These are phyloP conservation scores for Carex arenaria DNA, from an alignment of 202 grass and related monocot species.

Conservation along the genomic window DNA sequence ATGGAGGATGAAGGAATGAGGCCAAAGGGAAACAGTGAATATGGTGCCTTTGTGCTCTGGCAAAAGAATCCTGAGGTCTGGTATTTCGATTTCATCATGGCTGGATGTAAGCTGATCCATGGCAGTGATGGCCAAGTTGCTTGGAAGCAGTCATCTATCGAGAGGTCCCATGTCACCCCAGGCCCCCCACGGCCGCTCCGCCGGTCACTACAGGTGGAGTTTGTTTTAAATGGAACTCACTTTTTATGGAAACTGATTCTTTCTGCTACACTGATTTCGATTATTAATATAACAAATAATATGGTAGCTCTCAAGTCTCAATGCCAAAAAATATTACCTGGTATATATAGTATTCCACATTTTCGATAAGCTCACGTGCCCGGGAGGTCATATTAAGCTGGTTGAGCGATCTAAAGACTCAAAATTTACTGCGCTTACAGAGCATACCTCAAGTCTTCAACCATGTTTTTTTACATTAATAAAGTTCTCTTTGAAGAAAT, in stretches of 20 bases:
- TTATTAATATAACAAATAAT: not conserved
- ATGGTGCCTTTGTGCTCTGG: conserved; percentile 90
- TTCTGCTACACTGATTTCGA: not conserved
- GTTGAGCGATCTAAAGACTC: not conserved
- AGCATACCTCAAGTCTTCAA: not conserved
- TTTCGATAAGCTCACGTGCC: not conserved
- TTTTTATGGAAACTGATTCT: not conserved
- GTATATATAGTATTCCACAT: not conserved
- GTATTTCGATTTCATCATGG: conserved; percentile 97
- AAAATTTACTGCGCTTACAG: not conserved
- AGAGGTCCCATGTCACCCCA: conserved; percentile 43
- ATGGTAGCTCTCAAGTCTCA: not conserved
- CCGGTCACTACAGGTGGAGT: conserved; percentile 67
- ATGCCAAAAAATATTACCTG: not conserved
- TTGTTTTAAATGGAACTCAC: not conserved
- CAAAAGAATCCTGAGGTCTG: conserved; percentile 85
- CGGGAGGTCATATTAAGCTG: not conserved
- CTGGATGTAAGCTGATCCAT: conserved; percentile 79
- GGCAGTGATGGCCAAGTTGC: conserved; percentile 77
- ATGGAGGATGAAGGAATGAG: conserved; percentile 49
- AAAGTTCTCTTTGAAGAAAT: not conserved
- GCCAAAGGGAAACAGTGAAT: conserved; percentile 52
- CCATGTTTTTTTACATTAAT: not conserved
- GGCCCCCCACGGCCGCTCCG: conserved; percentile 72
- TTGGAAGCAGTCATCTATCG: conserved; percentile 78